Evolutionary conservation across 805 yeast species (phyloP), one percentile per base, ranked within the genome.

Genomic region (Cyberlindnera americana): DNA sequence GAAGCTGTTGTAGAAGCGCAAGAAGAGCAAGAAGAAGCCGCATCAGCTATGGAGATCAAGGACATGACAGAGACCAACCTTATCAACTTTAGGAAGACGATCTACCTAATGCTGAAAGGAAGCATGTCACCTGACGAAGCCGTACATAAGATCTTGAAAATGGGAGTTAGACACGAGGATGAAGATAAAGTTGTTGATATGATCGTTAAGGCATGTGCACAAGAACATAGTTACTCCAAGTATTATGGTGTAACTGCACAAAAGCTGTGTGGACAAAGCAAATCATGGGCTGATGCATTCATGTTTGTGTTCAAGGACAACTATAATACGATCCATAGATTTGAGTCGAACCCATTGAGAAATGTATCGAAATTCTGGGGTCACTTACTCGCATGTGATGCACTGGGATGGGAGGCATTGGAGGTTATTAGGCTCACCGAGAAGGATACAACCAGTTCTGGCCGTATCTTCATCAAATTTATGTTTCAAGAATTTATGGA

Each of bases 51-150:
- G 19, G 60, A 48, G 9, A 35, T 81, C 29, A 66, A 69, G 29
- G 96, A 90, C 59, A 61, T 83, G 69, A 84, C 95, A 0, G 82
- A 82, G 33, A 63, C 80, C 0, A 77, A 77, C 19, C 61, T 80
- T 22, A 66, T 78, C 2, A 77, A 79, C 36, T 78, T 78, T 49
- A 87, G 87, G 50, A 87, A 87, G 51, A 74, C 74, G 2, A 83
- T 91, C 3, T 91, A 91, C 52, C 64, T 90, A 21, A 82, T 91
- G 0, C 66, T 93, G 9, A 88, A 86, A 82, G 87, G 96, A 17
- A 80, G 95, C 44, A 76, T 91, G 81, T 81, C 95, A 0, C 79
- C 90, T 5, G 95, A 87, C 49, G 99, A 93, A 66, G 91, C 95
- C 1, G 89, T 87, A 1, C 98, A 90, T 59, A 90, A 90, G 59